These are phyloP conservation scores for Endocalyx cinctus DNA, from an alignment of 2,329 filamentous ascomycete genomes.

Conservation along the genomic window DNA sequence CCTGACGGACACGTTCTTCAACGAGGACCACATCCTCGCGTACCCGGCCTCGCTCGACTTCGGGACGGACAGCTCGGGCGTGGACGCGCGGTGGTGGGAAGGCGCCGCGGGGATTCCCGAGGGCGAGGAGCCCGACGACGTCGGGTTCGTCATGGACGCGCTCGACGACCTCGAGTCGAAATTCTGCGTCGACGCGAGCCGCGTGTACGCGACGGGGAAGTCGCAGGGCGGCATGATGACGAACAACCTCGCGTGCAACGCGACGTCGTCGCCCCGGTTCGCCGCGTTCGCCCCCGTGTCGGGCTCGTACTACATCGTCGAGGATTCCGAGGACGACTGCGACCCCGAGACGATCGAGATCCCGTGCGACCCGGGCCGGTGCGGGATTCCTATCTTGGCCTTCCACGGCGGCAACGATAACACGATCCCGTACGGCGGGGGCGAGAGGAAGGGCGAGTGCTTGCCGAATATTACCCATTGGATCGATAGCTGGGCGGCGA, in stretches of 20 bases:
- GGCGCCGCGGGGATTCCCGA: constrained; percentile 12
- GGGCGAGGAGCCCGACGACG: constrained; percentile 18
- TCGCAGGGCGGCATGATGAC: constrained; percentile 23
- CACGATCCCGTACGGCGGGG: constrained; percentile 41
- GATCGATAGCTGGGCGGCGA: constrained; percentile 32
- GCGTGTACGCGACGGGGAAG: constrained; percentile 24
- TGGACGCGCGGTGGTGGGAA: constrained; percentile 11
- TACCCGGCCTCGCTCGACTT: constrained; percentile 12
- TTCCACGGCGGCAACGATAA: constrained; percentile 46
- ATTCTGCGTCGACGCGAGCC: constrained; percentile 19
- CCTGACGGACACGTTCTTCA: constrained; percentile 14
- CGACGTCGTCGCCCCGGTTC: constrained; percentile 13
- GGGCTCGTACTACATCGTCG: constrained; percentile 21
- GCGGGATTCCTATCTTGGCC: constrained; percentile 39
- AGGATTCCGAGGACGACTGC: constrained; percentile 17
- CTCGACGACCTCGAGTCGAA: constrained; percentile 21
- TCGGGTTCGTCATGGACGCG: constrained; percentile 17
- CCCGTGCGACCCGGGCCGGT: constrained; percentile 31
- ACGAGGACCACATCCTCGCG: constrained; percentile 13
- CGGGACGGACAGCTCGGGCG: too few species aligned
- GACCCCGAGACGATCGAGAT: constrained; percentile 29
- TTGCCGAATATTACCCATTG: constrained; percentile 40
- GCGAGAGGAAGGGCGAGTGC: constrained; percentile 35
- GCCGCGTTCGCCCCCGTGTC: constrained; percentile 25
- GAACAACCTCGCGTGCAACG: constrained; percentile 20